Evolutionary conservation across 306 rosid genomes (phyloP).

Genomic region (Rubus parviflorus): DNA sequence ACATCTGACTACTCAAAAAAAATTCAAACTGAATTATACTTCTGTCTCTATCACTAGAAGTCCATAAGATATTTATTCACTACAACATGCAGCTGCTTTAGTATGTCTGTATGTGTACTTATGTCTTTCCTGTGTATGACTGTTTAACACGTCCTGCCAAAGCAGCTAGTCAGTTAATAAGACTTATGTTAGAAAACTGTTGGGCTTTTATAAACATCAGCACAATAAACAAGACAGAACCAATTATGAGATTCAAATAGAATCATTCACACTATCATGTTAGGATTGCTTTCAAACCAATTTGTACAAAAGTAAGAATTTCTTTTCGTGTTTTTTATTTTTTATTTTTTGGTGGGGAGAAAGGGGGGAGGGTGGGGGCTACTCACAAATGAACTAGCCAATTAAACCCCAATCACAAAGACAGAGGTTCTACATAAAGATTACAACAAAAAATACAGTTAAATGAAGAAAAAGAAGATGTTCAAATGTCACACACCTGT

Average conservation of each 20-base stretch:
- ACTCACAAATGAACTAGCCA: not conserved
- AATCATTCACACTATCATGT: not conserved
- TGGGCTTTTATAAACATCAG: not conserved
- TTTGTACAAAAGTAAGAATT: not conserved
- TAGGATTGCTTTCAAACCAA: not conserved
- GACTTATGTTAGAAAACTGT: not conserved
- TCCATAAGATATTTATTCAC: no score
- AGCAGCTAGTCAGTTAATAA: no score
- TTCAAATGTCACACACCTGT: constrained; percentile 46
- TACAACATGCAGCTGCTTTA: no score
- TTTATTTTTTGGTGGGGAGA: no score
- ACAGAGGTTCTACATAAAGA: not conserved
- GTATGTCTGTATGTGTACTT: no score
- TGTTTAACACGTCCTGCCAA: no score
- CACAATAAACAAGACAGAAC: no score
- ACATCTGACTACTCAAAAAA: no score
- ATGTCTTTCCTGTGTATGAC: no score
- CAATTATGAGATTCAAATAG: not conserved
- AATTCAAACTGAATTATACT: no score
- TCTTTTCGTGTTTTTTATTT: not conserved
- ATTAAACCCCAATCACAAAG: not conserved
- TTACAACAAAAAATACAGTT: not conserved
- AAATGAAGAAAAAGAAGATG: not conserved
- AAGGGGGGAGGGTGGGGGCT: not conserved
- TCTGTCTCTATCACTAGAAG: no score